Evolutionary conservation across 2,329 filamentous ascomycete species (phyloP).

Genomic region (Ceratocystis albifundus): DNA sequence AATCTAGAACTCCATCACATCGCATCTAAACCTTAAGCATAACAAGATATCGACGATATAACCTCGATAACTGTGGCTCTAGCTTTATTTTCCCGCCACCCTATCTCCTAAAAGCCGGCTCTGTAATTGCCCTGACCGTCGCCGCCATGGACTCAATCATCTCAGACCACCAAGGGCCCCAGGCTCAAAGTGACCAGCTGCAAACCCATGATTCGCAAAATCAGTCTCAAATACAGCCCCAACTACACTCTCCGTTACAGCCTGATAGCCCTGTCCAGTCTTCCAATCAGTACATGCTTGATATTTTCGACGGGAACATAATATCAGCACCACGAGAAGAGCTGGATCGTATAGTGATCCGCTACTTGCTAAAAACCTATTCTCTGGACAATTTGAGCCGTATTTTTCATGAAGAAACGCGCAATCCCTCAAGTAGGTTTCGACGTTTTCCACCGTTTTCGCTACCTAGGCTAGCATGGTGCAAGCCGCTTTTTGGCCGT

Average conservation of each 20-base stretch:
- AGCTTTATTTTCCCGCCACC: background rate
- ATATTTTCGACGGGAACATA: background rate
- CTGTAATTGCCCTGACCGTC: background rate
- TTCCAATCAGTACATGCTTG: background rate
- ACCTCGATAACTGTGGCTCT: background rate
- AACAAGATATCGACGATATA: background rate
- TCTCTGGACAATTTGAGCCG: constrained; percentile 24
- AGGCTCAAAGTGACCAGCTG: background rate
- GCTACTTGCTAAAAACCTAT: constrained; percentile 25
- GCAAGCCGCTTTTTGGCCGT: background rate
- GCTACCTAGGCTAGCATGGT: background rate
- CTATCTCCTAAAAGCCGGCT: background rate
- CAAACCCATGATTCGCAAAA: background rate
- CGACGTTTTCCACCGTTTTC: background rate
- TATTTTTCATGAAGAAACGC: constrained; percentile 25
- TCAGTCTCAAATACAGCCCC: background rate
- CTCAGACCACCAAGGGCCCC: constrained; percentile 8
- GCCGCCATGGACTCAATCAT: background rate
- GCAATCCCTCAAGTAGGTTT: constrained; percentile 16
- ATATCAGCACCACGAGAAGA: constrained; percentile 11
- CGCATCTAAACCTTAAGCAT: background rate
- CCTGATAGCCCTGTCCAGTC: background rate
- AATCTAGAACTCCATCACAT: background rate
- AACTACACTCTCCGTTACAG: background rate
- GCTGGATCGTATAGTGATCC: constrained; percentile 26